Conservation (phyloP, 1,284 basidiomycete genomes). For the Ustilago sp. region DNA sequence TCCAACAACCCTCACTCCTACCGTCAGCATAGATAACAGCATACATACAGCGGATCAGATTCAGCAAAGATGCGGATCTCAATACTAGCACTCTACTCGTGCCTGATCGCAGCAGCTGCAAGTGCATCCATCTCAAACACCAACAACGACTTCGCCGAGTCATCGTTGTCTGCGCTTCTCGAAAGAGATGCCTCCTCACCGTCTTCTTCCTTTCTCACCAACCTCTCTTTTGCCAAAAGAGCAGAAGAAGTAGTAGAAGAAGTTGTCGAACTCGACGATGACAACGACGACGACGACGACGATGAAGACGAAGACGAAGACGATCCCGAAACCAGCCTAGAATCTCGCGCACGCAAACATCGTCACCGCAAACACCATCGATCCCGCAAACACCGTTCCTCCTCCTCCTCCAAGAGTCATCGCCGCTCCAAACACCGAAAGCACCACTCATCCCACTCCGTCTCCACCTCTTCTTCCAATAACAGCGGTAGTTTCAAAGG, state of each 20-base stretch:
- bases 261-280: not conserved
- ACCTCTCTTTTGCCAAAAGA: slow-evolving; percentile 1
- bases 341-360: slow-evolving; percentile 11
- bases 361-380: slow-evolving; percentile 26
- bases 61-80: slow-evolving; percentile 19
- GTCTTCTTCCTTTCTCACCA: not conserved
- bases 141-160: slow-evolving; percentile 7
- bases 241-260: slow-evolving; percentile 3
- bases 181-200: slow-evolving; percentile 1
- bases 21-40: not conserved
- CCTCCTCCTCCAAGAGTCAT: not conserved
- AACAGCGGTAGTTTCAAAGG: slow-evolving; percentile 19
- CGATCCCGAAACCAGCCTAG: slow-evolving; percentile 1
- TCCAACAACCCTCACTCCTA: not conserved
- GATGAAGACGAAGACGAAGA: slow-evolving; percentile 1
- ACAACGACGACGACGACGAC: not conserved
- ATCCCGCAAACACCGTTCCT: slow-evolving; percentile 15
- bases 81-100: slow-evolving; percentile 17
- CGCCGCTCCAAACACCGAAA: slow-evolving; percentile 1
- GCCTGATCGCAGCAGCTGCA: slow-evolving; percentile 22
- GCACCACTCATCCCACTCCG: slow-evolving; percentile 1
- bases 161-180: slow-evolving; percentile 8
- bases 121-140: slow-evolving; percentile 16
- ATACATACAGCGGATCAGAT: not conserved
- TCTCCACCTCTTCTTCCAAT: not conserved